Percentiles rank a stretch among this genome's conserved stretches.
phyloP scores from a whole-genome alignment of 2,329 filamentous ascomycete genomes.

The Xylaria sp. region DNA sequence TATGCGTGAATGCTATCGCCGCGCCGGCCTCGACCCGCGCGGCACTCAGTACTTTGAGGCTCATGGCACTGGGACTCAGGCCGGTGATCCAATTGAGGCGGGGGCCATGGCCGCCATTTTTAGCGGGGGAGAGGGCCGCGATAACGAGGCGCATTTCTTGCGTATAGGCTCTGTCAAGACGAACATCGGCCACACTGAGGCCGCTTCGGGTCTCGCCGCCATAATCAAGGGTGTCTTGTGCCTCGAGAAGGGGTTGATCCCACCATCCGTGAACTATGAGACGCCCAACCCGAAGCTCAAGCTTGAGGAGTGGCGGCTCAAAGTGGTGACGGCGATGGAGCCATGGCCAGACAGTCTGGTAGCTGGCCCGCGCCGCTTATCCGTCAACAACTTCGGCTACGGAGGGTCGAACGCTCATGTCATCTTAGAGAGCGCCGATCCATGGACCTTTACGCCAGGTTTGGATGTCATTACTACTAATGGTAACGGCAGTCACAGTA shows the following conservation, averaged over 20 bases:
- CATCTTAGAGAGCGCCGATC: slow-evolving; percentile 40
- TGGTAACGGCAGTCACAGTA: too few relatives aligned
- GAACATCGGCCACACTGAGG: background rate
- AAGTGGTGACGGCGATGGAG: slow-evolving; percentile 7
- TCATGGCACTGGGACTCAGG: slow-evolving; percentile 53
- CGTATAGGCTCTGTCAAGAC: background rate
- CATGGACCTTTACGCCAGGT: background rate
- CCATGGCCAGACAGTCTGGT: slow-evolving; percentile 39
- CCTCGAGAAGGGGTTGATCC: slow-evolving; percentile 38
- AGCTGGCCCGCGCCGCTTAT: slow-evolving; percentile 34
- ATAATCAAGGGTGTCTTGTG: background rate
- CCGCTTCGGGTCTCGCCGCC: background rate
- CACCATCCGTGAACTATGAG: slow-evolving; percentile 41
- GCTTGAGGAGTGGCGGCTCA: slow-evolving; percentile 22
- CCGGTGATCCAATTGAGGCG: slow-evolving; percentile 55
- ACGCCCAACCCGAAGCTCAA: slow-evolving; percentile 42
- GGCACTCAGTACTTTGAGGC: slow-evolving; percentile 37
- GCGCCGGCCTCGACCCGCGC: slow-evolving; percentile 28
- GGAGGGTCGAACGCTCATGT: slow-evolving; percentile 48
- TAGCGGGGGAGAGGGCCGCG: background rate
- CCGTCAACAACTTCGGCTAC: slow-evolving; percentile 47
- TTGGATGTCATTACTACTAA: background rate
- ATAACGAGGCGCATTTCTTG: background rate
- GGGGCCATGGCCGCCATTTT: slow-evolving; percentile 44
- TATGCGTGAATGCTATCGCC: slow-evolving; percentile 38